A percentile compares a stretch with the other conserved stretches of the same genome.
These are phyloP conservation scores for Pestalotiopsis sp. DNA, from an alignment of 2,329 filamentous ascomycete genomes.

Conservation along the genomic window DNA sequence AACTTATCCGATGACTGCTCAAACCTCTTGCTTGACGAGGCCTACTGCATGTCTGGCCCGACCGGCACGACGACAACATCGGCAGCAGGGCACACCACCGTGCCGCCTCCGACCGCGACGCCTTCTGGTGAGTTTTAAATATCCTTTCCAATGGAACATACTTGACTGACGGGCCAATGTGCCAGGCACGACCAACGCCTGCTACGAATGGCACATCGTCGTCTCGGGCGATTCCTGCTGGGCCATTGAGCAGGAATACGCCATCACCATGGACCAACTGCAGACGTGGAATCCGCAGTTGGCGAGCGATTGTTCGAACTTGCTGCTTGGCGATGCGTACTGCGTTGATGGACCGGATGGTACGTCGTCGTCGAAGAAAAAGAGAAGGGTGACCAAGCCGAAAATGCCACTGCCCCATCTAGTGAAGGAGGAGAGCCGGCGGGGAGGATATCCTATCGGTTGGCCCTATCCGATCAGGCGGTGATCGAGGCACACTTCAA, in stretches of 20 bases:
- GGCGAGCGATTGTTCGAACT: background rate
- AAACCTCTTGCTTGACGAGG: background rate
- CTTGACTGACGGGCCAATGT: background rate
- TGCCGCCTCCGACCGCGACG: background rate
- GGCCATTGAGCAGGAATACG: background rate
- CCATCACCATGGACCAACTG: background rate
- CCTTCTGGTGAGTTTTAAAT: background rate
- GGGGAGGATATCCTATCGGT: background rate
- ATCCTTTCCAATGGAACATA: background rate
- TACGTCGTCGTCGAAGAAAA: background rate
- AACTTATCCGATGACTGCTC: background rate
- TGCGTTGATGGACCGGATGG: background rate
- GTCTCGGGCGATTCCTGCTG: background rate
- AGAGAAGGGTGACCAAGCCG: background rate
- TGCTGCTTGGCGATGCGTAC: background rate
- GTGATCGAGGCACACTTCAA: background rate
- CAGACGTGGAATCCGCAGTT: background rate
- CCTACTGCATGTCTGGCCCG: background rate
- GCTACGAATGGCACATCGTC: background rate
- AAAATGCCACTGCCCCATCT: background rate
- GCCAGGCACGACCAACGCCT: background rate
- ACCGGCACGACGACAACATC: background rate
- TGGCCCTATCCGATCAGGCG: background rate
- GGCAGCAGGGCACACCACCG: background rate
- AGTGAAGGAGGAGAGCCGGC: background rate